Evolutionary conservation across 2,329 filamentous ascomycete species (phyloP).

Genomic region (Parastagonospora nodorum): DNA sequence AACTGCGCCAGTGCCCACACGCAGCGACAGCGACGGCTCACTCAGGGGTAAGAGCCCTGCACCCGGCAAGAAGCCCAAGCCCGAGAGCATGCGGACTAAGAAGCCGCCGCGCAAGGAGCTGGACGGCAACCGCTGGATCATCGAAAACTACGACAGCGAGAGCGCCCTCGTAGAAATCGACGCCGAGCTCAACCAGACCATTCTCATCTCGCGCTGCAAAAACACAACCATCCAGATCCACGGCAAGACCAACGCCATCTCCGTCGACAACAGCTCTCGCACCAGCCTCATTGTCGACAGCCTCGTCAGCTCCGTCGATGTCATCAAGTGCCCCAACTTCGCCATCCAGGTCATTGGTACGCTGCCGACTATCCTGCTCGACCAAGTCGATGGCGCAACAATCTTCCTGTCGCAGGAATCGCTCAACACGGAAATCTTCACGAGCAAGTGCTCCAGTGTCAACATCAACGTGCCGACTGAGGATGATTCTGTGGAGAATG

Average conservation of each 20-base stretch:
- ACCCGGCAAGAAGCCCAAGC: slow-evolving; percentile 65
- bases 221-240: slow-evolving; percentile 87
- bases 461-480: slow-evolving; percentile 82
- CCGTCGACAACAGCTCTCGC: slow-evolving; percentile 85
- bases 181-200: slow-evolving; percentile 81
- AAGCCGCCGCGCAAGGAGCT: slow-evolving; percentile 56
- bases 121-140: slow-evolving; percentile 83
- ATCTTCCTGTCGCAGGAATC: slow-evolving; percentile 86
- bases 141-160: slow-evolving; percentile 89
- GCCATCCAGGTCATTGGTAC: slow-evolving; percentile 88
- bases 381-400: slow-evolving; percentile 89
- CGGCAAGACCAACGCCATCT: slow-evolving; percentile 96
- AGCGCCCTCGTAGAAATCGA: slow-evolving; percentile 78
- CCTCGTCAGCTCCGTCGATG: slow-evolving; percentile 87
- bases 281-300: slow-evolving; percentile 87
- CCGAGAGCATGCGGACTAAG: slow-evolving; percentile 55
- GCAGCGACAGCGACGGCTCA: slow-evolving; percentile 55
- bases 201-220: slow-evolving; percentile 90
- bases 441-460: slow-evolving; percentile 83
- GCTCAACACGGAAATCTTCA: slow-evolving; percentile 78
- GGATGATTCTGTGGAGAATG: slow-evolving; percentile 83
- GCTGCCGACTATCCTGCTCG: slow-evolving; percentile 85
- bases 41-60: slow-evolving; percentile 80
- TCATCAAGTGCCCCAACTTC: slow-evolving; percentile 94
- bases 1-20: slow-evolving; percentile 68